Conservation (phyloP, 1,284 basidiomycete species). For the Cerrena zonata region DNA sequence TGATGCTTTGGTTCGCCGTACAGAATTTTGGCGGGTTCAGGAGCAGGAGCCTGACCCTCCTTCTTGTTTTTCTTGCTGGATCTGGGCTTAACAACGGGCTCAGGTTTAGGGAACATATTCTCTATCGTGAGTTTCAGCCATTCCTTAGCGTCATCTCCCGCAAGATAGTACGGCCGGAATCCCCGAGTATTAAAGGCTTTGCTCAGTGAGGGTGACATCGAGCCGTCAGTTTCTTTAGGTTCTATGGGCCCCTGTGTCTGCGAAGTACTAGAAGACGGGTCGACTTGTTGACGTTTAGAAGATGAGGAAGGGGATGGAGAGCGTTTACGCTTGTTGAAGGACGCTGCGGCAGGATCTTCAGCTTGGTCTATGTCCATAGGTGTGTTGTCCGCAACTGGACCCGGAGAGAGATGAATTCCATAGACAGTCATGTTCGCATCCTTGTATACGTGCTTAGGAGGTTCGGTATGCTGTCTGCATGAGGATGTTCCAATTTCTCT, state of each 20-base stretch:
- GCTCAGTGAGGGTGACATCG: background rate
- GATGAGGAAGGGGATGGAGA: constrained; percentile 18
- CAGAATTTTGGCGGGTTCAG: background rate
- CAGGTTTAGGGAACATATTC: constrained; percentile 51
- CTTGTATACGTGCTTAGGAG: constrained; percentile 44
- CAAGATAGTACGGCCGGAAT: constrained; percentile 35
- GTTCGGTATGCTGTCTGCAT: too few relatives aligned
- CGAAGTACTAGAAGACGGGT: constrained; percentile 1
- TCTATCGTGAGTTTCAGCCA: constrained; percentile 47
- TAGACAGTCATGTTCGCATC: constrained; percentile 66
- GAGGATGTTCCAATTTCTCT: constrained; percentile 36
- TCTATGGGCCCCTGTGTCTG: background rate
- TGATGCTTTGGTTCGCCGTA: background rate
- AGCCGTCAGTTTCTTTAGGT: too few relatives aligned
- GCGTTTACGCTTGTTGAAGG: constrained; percentile 25
- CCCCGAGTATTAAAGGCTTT: constrained; percentile 17
- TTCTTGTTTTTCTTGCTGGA: constrained; percentile 6
- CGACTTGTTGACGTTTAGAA: constrained; percentile 34
- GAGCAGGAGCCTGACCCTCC: background rate
- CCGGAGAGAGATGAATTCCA: constrained; percentile 47
- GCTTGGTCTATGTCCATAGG: background rate
- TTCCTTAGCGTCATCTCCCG: constrained; percentile 39
- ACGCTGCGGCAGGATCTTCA: background rate
- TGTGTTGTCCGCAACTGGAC: background rate
- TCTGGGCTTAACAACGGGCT: constrained; percentile 10